phyloP scores from a whole-genome alignment of 1,284 basidiomycete genomes.

The Heterobasidion irregulare region DNA sequence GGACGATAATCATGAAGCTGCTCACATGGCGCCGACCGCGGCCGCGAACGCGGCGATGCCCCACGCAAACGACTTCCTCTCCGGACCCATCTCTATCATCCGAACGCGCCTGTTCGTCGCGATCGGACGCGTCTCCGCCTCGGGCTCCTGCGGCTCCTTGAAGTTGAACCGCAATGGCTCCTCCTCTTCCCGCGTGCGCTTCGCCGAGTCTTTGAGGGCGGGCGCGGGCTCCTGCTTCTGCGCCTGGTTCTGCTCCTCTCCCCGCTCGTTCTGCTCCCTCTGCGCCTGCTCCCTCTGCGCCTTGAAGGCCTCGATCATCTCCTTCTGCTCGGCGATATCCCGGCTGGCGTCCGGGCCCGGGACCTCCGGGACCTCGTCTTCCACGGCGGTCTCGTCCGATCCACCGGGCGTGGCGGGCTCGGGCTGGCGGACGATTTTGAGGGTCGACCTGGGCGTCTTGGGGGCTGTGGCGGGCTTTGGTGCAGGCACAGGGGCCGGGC shows the following conservation, averaged over 20 bases:
- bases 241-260: conserved; percentile 8
- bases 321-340: conserved; percentile 66
- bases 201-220: conserved; percentile 19
- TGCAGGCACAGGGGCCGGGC: conserved; percentile 23
- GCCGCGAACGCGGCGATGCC: conserved; percentile 68
- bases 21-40: conserved; percentile 55
- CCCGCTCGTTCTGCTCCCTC: conserved; percentile 7
- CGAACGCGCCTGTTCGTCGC: conserved; percentile 56
- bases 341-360: conserved; percentile 54
- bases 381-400: conserved; percentile 54
- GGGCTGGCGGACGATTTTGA: conserved; percentile 16
- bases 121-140: conserved; percentile 47
- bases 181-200: conserved; percentile 50
- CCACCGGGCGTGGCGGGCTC: conserved; percentile 39
- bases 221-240: conserved; percentile 17
- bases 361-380: conserved; percentile 48
- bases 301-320: conserved; percentile 60
- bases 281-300: conserved; percentile 23
- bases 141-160: conserved; percentile 42
- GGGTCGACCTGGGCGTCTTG: conserved; percentile 27
- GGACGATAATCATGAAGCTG: not conserved
- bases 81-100: conserved; percentile 42
- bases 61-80: conserved; percentile 66
- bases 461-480: conserved; percentile 19
- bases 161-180: conserved; percentile 46